Conservation (phyloP, 75 land plant genomes). For the Ceratopteris richardii region DNA sequence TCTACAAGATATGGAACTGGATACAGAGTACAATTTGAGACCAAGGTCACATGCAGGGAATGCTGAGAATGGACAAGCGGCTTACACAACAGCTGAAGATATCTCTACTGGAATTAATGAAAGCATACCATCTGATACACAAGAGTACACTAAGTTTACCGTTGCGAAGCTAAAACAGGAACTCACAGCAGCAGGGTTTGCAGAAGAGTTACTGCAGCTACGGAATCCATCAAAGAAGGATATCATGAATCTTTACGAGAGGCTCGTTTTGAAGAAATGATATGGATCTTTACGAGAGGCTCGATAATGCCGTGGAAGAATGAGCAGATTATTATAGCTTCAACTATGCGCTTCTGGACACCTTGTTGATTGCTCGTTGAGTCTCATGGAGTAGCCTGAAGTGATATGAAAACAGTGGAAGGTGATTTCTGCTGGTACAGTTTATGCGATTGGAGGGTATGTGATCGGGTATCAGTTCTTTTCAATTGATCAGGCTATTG, state of each 20-base stretch:
- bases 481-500: too few relatives aligned
- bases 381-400: too few relatives aligned
- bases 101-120: neutral
- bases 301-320: too few relatives aligned
- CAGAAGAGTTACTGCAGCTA: constrained; percentile 50
- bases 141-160: constrained; percentile 14
- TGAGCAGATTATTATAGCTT: too few relatives aligned
- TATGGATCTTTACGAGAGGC: neutral
- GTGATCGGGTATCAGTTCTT: too few relatives aligned
- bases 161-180: constrained; percentile 15
- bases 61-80: neutral
- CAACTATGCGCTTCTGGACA: too few relatives aligned
- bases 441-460: too few relatives aligned
- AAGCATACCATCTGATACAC: neutral
- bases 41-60: constrained; percentile 4
- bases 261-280: neutral
- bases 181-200: constrained; percentile 10
- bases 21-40: neutral
- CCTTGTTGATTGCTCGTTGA: too few relatives aligned
- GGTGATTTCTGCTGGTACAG: too few relatives aligned
- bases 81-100: neutral
- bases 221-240: constrained; percentile 75
- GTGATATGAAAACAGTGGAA: too few relatives aligned
- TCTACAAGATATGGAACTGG: constrained; percentile 21
- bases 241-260: constrained; percentile 61